Evolutionary conservation across 1,139 yeast species (phyloP), one percentile per base, ranked within the genome.

Genomic region (Eremothecium gossypii): DNA sequence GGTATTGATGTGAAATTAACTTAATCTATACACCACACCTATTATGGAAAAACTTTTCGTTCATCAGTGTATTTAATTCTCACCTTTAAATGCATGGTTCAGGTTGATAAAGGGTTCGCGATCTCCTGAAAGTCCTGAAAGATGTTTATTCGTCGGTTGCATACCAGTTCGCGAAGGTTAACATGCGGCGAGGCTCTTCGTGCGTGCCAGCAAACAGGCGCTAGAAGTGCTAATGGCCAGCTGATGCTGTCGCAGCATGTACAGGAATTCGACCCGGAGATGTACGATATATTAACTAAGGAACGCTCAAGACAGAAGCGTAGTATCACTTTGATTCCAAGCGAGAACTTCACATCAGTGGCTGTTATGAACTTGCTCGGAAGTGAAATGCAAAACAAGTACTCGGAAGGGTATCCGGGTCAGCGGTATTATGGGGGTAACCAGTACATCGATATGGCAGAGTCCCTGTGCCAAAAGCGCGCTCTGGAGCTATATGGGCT

Each of bases 401-500:
- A 89, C 69, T 86, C 96, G n/a, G 97, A 89, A 69, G 96, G 96
- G 47, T 89, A 89, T 68, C 97, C 97, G 40, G 96, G 96, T 49
- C 96, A 87, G 58, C 79, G 97, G 65, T 89, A 89, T 70, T 89
- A 89, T 60, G 97, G 97, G 64, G 97, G 97, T 64, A 89, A 89
- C 65, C 89, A 89, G 69, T 79, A 80, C 66, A 89, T 89, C 57
- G 97, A 89, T 66, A 76, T 80, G 69, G 89, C 93, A 50, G 97
- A 89, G 70, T 66, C 77, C 10, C 70, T 89, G 55, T 89, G 97
- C 68, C 96, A 86, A 69, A 74, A 81, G 62, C 79, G 97, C 67
- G 97, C 97, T 31, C 71, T 89, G 47, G 82, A 83, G 61, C 91
- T 95, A 2, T 89, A 86, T 64, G 71, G 71, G 46, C 73, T 89